phyloP scores from a whole-genome alignment of 2,329 filamentous ascomycete species.

The Fusarium verticillioides region DNA sequence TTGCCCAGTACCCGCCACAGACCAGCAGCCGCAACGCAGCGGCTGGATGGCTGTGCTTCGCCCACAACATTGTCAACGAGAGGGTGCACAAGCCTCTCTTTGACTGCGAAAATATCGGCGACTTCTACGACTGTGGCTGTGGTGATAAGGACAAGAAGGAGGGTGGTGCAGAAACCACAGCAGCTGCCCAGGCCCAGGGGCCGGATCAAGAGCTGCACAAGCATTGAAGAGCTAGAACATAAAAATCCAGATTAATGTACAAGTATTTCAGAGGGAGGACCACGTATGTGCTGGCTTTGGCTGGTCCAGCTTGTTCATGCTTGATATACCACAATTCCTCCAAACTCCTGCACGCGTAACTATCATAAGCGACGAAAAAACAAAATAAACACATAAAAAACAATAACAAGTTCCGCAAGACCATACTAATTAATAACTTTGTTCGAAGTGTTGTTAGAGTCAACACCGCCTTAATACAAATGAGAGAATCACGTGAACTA shows the following conservation, averaged over 20 bases:
- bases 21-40: constrained; percentile 71
- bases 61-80: constrained; percentile 75
- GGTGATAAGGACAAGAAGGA: constrained; percentile 68
- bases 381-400: not conserved
- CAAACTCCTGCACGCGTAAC: not conserved
- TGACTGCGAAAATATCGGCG: constrained; percentile 74
- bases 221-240: constrained; percentile 12
- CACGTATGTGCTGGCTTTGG: constrained; percentile 28
- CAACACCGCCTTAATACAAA: not conserved
- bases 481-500: constrained; percentile 24
- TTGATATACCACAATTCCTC: not conserved
- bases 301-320: constrained; percentile 36
- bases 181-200: constrained; percentile 33
- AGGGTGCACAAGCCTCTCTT: constrained; percentile 70
- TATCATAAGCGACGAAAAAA: not conserved
- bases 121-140: constrained; percentile 78
- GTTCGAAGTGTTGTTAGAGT: not conserved
- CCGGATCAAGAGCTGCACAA: constrained; percentile 37
- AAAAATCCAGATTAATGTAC: constrained; percentile 3
- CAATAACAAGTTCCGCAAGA: not conserved
- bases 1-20: constrained; percentile 73
- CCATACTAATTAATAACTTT: not conserved
- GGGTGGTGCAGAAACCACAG: constrained; percentile 21
- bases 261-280: constrained; percentile 11
- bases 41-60: constrained; percentile 74